These are phyloP conservation scores for Pseudoscleropodium purum DNA, from an alignment of 225 moss, liverwort and hornwort genomes.

Conservation along the genomic window DNA sequence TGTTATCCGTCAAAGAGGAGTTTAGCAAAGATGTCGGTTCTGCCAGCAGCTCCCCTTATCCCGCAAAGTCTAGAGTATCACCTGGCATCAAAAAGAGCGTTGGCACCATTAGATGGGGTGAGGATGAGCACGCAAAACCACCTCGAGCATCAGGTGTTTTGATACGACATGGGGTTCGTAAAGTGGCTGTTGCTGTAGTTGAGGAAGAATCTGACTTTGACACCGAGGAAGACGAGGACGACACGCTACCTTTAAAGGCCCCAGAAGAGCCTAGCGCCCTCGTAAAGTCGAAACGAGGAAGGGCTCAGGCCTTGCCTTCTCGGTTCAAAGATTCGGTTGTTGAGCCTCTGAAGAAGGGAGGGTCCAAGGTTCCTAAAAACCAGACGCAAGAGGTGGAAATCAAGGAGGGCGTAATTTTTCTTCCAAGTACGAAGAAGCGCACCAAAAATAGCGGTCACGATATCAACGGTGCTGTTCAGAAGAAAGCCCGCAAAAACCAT, in stretches of 20 bases:
- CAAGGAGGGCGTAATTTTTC: constrained; percentile 20
- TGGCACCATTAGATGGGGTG: constrained; percentile 16
- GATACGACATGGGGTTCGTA: constrained; percentile 29
- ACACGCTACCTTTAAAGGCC: constrained; percentile 31
- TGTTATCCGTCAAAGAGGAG: constrained; percentile 32
- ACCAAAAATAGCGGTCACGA: constrained; percentile 15
- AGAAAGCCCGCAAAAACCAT: constrained; percentile 20
- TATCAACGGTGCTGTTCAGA: constrained; percentile 7
- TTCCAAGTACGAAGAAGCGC: constrained; percentile 35
- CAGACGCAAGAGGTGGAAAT: constrained; percentile 42
- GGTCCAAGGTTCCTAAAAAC: constrained; percentile 44
- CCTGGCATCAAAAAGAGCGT: constrained; percentile 1
- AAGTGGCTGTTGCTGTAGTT: constrained; percentile 22
- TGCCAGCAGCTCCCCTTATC: constrained; percentile 44
- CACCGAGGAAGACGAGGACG: constrained; percentile 23
- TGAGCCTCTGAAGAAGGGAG: constrained; percentile 77
- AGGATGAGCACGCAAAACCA: constrained; percentile 6
- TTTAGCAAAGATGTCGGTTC: constrained; percentile 47
- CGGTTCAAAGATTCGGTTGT: constrained; percentile 94
- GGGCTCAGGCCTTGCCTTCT: constrained; percentile 83
- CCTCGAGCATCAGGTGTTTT: constrained; percentile 29
- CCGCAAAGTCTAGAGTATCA: constrained; percentile 20
- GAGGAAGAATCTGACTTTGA: constrained; percentile 40
- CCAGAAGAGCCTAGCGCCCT: constrained; percentile 66
- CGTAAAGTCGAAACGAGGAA: constrained; percentile 89